phyloP scores from a whole-genome alignment of 1,284 basidiomycete genomes.

The Apiotrichum gamsii region DNA sequence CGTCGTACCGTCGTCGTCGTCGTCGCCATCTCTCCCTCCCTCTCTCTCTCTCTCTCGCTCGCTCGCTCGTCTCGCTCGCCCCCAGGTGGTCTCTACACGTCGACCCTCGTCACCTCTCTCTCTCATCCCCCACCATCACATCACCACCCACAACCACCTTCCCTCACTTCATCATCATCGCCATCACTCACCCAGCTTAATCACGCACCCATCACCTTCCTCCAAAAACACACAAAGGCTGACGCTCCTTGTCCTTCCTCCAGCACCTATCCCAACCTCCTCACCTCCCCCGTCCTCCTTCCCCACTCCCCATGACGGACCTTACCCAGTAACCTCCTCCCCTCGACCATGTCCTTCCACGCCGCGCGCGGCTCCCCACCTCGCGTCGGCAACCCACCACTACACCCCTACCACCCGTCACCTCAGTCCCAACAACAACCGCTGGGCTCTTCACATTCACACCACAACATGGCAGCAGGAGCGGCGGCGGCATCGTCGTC shows the following conservation, averaged over 20 bases:
- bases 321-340: neutral
- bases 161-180: neutral
- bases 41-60: neutral
- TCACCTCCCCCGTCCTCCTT: neutral
- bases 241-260: no score
- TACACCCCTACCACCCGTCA: slow-evolving; percentile 2
- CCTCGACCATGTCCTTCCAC: slow-evolving; percentile 10
- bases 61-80: neutral
- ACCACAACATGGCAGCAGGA: no score
- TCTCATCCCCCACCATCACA: neutral
- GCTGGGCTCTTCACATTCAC: no score
- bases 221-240: no score
- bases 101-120: neutral
- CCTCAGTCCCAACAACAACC: no score
- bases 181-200: no score
- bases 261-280: neutral
- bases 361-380: slow-evolving; percentile 21
- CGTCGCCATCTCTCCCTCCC: neutral
- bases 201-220: no score
- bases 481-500: no score
- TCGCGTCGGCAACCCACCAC: slow-evolving; percentile 11
- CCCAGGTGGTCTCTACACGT: neutral
- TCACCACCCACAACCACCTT: neutral
- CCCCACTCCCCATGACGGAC: neutral
- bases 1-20: neutral